These are phyloP conservation scores for Epichloe elymi DNA, from an alignment of 2,329 filamentous ascomycete genomes.

Conservation along the genomic window DNA sequence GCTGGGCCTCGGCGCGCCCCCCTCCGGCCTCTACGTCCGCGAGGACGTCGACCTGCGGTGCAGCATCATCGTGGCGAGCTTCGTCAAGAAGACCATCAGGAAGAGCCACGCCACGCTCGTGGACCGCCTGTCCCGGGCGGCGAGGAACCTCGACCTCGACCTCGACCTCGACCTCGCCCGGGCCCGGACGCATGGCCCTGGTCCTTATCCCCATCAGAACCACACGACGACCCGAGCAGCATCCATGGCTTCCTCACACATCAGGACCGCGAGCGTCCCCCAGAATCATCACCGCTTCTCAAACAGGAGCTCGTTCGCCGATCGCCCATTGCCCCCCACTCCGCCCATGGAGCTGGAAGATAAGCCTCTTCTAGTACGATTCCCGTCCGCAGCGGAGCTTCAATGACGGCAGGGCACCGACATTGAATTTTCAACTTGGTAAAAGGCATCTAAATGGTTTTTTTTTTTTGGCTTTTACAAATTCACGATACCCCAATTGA, in stretches of 20 bases:
- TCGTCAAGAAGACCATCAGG: slow-evolving; percentile 73
- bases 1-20: slow-evolving; percentile 51
- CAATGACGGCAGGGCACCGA: not conserved
- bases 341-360: not conserved
- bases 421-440: too few relatives aligned
- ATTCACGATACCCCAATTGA: too few relatives aligned
- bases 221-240: too few relatives aligned
- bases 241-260: too few relatives aligned
- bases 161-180: too few relatives aligned
- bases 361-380: not conserved
- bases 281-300: not conserved
- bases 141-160: too few relatives aligned
- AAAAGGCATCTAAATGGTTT: too few relatives aligned
- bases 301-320: not conserved
- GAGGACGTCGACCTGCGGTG: slow-evolving; percentile 75
- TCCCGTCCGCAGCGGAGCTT: not conserved
- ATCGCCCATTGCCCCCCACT: not conserved
- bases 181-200: too few relatives aligned
- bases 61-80: slow-evolving; percentile 60
- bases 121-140: slow-evolving; percentile 34
- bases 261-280: too few relatives aligned
- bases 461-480: too few relatives aligned
- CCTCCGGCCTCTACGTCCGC: slow-evolving; percentile 62
- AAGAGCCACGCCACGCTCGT: slow-evolving; percentile 62
- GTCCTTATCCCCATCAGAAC: too few relatives aligned